These are phyloP conservation scores for Senna siamea DNA, from an alignment of 306 rosid species.

Conservation along the genomic window DNA sequence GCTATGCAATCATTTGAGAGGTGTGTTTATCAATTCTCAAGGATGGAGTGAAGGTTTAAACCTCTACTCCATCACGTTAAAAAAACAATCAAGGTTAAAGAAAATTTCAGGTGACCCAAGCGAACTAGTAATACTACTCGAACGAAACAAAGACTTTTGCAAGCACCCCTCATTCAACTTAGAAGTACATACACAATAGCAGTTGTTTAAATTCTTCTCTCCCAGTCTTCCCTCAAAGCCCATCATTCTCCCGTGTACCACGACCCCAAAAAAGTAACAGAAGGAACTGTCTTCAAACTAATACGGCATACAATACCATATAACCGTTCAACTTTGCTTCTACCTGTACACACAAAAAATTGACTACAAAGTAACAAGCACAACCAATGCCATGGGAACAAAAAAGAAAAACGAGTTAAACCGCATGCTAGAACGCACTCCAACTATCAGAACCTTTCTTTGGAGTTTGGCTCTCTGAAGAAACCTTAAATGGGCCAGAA, in stretches of 20 bases:
- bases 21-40: no score
- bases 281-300: constrained; percentile 39
- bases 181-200: constrained; percentile 41
- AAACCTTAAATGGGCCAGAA: constrained; percentile 84
- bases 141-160: background rate
- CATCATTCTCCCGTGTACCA: constrained; percentile 23
- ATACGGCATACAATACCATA: constrained; percentile 52
- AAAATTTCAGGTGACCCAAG: background rate
- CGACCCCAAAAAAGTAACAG: no score
- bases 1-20: no score
- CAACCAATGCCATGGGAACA: constrained; percentile 52
- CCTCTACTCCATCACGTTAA: background rate
- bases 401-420: constrained; percentile 22
- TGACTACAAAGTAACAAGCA: constrained; percentile 56
- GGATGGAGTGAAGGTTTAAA: no score
- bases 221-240: background rate
- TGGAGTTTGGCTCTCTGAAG: constrained; percentile 67
- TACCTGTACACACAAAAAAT: constrained; percentile 71
- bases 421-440: constrained; percentile 73
- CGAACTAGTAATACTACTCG: background rate
- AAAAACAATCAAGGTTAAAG: no score
- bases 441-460: constrained; percentile 78
- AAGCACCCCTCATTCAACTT: constrained; percentile 26
- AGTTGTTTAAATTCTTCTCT: constrained; percentile 22
- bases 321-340: constrained; percentile 46